Evolutionary conservation across 495 filamentous ascomycete species (phyloP).

Genomic region (Hypomontagnella submonticulosa): DNA sequence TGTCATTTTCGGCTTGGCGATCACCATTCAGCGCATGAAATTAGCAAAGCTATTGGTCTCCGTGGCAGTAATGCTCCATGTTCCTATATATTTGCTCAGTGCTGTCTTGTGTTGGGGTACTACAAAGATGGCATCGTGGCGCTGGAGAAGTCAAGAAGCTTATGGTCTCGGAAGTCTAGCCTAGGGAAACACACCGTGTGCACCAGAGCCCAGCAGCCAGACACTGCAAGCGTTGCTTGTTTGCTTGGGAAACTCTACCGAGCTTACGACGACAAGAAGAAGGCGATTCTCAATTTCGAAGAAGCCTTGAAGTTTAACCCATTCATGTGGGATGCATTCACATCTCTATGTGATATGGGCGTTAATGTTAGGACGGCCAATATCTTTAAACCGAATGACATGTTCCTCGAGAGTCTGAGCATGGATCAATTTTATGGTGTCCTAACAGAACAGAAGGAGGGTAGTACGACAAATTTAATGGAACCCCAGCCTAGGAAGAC

Average conservation of each 20-base stretch:
- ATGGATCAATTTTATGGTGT: slow-evolving; percentile 46
- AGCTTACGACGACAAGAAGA: slow-evolving; percentile 80
- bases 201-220: slow-evolving; percentile 76
- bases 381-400: slow-evolving; percentile 79
- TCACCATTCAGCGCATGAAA: slow-evolving; percentile 72
- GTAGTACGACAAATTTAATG: slow-evolving; percentile 25
- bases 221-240: slow-evolving; percentile 82
- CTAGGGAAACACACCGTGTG: slow-evolving; percentile 80
- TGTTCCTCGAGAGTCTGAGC: slow-evolving; percentile 51
- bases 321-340: slow-evolving; percentile 98
- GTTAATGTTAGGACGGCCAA: slow-evolving; percentile 79
- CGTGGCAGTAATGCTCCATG: slow-evolving; percentile 83
- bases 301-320: slow-evolving; percentile 90
- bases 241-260: slow-evolving; percentile 89
- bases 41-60: slow-evolving; percentile 69
- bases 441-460: slow-evolving; percentile 48
- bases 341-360: slow-evolving; percentile 75
- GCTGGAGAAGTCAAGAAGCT: slow-evolving; percentile 75
- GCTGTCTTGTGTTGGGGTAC: slow-evolving; percentile 80
- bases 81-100: slow-evolving; percentile 89
- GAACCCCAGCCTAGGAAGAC: slow-evolving; percentile 55
- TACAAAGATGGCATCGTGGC: slow-evolving; percentile 82
- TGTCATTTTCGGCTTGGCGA: slow-evolving; percentile 86
- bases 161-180: slow-evolving; percentile 77
- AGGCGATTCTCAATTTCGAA: slow-evolving; percentile 84